phyloP scores from a whole-genome alignment of 495 filamentous ascomycete genomes.

The Xylaria curta region DNA sequence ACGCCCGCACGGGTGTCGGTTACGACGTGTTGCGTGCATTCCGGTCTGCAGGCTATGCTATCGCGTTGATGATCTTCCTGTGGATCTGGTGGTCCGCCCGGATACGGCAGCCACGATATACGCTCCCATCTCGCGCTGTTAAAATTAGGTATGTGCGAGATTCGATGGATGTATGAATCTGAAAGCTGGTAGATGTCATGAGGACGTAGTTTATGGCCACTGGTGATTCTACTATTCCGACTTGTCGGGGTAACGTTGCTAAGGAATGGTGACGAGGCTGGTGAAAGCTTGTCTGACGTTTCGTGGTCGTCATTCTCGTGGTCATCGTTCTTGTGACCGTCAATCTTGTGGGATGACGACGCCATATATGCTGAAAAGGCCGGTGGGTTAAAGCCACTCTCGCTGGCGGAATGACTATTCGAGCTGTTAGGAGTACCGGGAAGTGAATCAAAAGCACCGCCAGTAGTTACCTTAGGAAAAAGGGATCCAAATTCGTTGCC shows the following conservation, averaged over 20 bases:
- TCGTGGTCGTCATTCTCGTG: not conserved
- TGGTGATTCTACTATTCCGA: not conserved
- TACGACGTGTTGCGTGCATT: not conserved
- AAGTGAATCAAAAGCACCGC: not conserved
- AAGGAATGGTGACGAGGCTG: not conserved
- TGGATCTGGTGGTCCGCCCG: not conserved
- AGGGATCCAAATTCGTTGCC: not conserved
- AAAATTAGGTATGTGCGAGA: not conserved
- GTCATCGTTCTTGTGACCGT: not conserved
- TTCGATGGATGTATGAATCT: not conserved
- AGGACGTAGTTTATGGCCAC: slow-evolving; percentile 25
- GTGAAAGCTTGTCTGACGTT: too few relatives aligned
- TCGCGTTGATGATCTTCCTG: not conserved
- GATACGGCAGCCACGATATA: slow-evolving; percentile 27
- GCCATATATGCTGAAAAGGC: not conserved
- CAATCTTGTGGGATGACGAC: too few relatives aligned
- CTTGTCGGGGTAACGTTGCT: not conserved
- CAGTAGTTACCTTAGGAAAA: not conserved
- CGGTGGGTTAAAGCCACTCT: not conserved
- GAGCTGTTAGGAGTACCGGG: not conserved
- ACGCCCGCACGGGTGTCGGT: slow-evolving; percentile 21
- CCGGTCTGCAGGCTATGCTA: not conserved
- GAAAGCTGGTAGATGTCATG: slow-evolving; percentile 22
- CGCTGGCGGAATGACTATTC: not conserved
- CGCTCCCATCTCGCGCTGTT: slow-evolving; percentile 6